Evolutionary conservation across 306 rosid genomes (phyloP), one percentile per base, ranked within the genome.

Genomic region (Lupinus albus): DNA sequence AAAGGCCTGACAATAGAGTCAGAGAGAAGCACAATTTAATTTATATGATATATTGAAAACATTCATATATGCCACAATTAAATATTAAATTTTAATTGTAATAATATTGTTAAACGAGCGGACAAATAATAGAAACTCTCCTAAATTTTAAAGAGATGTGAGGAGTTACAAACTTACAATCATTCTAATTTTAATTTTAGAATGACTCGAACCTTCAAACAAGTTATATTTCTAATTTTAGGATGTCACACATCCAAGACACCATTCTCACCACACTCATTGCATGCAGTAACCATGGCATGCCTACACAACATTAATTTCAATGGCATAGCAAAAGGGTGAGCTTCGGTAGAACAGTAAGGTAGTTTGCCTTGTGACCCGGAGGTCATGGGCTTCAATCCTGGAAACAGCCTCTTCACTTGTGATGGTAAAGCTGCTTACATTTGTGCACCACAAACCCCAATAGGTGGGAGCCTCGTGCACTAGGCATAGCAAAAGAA

Each of bases 1-100:
- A 64, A 65, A 68, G 72, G 75, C 83, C 99, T 94, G 80, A 1
- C 14, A 50, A 55, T 20, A 53, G 52, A 39, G 35, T 47, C 30
- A 60, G 16, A 39, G 30, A 25, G 30, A 25, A 39, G 32, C 20
- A 33, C 33, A 48, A 63, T 48, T 74, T 41, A 46, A 49, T 71
- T 59, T 30, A 61, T 28, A 14, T 35, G 58, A 67, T 41, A 64
- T 63, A 61, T 15, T 14, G 54, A 15, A 55, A 42, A 10, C 70
- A n/a, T 57, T 60, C 16, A 73, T 35, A 46, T 1, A 45, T 6
- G 38, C 11, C 30, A 25, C 30, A 25, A 25, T 25, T 25, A 2
- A 2, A 25, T 25, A 25, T 25, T 25, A 25, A 2, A 1, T 2
- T 48, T 14, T 9, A 56, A 51, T 50, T 52, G 57, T 0, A 72